These are phyloP conservation scores for Avicennia marina DNA, from an alignment of 257 asterid genomes.

Conservation along the genomic window DNA sequence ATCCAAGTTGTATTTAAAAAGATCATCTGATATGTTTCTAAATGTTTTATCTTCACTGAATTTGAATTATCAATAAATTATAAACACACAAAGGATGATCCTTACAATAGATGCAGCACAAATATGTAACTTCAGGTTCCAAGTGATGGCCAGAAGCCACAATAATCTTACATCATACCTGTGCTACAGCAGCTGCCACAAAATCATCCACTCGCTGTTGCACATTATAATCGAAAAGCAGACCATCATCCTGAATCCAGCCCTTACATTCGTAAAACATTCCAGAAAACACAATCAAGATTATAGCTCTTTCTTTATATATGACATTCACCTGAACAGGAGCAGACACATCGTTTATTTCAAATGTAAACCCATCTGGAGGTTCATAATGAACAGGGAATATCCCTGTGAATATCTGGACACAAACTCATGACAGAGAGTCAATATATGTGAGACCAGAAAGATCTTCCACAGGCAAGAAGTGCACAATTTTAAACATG, in stretches of 20 bases:
- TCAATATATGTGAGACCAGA: conserved; percentile 21
- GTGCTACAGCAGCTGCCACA: conserved; percentile 68
- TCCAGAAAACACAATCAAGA: conserved; percentile 16
- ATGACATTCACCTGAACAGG: conserved; percentile 58
- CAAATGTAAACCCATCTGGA: conserved; percentile 74
- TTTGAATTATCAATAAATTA: background rate
- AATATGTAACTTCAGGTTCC: conserved; percentile 2
- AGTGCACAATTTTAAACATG: no score
- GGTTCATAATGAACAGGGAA: conserved; percentile 68
- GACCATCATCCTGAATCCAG: conserved; percentile 54
- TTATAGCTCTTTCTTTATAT: conserved; percentile 1
- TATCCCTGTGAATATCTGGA: conserved; percentile 74
- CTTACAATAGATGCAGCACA: no score
- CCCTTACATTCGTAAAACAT: conserved; percentile 16
- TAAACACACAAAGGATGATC: no score
- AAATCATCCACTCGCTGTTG: conserved; percentile 70
- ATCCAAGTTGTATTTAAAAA: background rate
- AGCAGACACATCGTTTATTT: conserved; percentile 61
- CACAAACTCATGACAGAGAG: conserved; percentile 23
- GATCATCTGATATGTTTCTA: conserved; percentile 9
- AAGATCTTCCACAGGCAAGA: no score
- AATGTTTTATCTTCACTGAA: background rate
- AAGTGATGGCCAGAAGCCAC: conserved; percentile 5
- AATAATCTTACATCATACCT: conserved; percentile 36
- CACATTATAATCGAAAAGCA: conserved; percentile 74